Evolutionary conservation across 192 early-diverging fungal species (phyloP), one percentile per base, ranked within the genome.

Genomic region (Backusella sp.): DNA sequence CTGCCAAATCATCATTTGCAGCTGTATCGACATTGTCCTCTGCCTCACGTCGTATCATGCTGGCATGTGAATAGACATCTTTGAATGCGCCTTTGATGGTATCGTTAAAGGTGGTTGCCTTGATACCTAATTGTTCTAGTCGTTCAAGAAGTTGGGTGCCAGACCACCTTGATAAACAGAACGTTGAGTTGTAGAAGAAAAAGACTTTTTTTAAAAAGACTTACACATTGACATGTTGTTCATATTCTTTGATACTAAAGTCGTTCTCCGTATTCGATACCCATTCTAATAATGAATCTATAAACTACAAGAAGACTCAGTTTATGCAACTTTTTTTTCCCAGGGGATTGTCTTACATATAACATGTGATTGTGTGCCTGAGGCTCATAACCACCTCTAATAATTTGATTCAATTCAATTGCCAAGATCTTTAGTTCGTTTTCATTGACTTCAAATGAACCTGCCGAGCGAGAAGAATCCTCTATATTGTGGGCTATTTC

Each of bases 401-500:
- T 73, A 62, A 89, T 66, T 42, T 75, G 62, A 26, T 32, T 34
- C 26, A 88, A 80, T 41, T 90, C 86, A 8, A 14, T 44, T 1
- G 73, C 44, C 21, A 89, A 32, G 2, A 68, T 19, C 1, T 67
- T 52, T 9, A 89, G 71, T 35, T 86, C 85, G 1, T 65, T 32
- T 42, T 81, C 83, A 39, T 79, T 84, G 5, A 89, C 73, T 69
- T 87, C 86, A 37, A 79, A 72, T 0, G 90, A 90, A 7, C 82
- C 84, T 62, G 90, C 81, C 0, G 84, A 80, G 19, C 90, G 83
- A 8, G 87, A 82, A 1, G 83, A 82, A 62, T 88, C 85, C 68
- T 91, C 90, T n/a, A 90, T 86, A 68, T 90, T 91, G 74, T 90
- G 89, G 0, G 88, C 88, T 83, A 32, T 32, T 32, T 32, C 2